These are phyloP conservation scores for Zea luxurians DNA, from an alignment of 176 grass and related monocot species.

Conservation along the genomic window DNA sequence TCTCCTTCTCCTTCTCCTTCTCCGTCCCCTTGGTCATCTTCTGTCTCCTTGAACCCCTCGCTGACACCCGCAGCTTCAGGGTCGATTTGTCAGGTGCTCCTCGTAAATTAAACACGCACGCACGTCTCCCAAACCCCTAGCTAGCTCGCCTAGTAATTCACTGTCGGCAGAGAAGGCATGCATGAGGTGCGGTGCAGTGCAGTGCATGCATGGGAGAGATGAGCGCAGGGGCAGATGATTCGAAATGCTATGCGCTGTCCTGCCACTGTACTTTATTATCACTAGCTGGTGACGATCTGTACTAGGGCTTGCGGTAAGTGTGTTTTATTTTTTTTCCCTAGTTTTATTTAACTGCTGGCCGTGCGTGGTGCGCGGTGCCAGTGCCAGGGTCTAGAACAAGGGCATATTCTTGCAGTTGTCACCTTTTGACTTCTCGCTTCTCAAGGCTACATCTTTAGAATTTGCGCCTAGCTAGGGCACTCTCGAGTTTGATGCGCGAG, in stretches of 20 bases:
- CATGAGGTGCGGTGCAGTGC: no score
- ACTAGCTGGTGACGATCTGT: neutral
- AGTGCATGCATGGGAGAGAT: neutral
- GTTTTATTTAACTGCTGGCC: neutral
- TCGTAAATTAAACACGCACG: neutral
- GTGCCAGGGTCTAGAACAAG: slow-evolving; percentile 20
- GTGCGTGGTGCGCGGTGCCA: neutral
- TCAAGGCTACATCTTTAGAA: slow-evolving; percentile 10
- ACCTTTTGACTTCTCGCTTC: slow-evolving; percentile 40
- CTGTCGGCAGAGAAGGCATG: neutral
- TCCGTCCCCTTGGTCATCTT: neutral
- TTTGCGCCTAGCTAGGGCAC: neutral
- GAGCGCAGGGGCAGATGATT: slow-evolving; percentile 39
- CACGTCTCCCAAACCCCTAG: neutral
- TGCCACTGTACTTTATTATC: neutral
- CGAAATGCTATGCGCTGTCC: slow-evolving; percentile 24
- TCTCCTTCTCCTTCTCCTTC: neutral
- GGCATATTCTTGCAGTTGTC: slow-evolving; percentile 41
- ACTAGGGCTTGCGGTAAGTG: neutral
- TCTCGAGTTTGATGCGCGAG: neutral
- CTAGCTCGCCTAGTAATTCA: neutral
- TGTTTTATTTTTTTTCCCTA: neutral
- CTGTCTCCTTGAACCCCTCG: slow-evolving; percentile 21
- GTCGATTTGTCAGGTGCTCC: slow-evolving; percentile 38
- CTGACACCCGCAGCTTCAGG: slow-evolving; percentile 42